Evolutionary conservation across 1,284 basidiomycete species (phyloP).

Genomic region (Cutaneotrichosporon sp.): DNA sequence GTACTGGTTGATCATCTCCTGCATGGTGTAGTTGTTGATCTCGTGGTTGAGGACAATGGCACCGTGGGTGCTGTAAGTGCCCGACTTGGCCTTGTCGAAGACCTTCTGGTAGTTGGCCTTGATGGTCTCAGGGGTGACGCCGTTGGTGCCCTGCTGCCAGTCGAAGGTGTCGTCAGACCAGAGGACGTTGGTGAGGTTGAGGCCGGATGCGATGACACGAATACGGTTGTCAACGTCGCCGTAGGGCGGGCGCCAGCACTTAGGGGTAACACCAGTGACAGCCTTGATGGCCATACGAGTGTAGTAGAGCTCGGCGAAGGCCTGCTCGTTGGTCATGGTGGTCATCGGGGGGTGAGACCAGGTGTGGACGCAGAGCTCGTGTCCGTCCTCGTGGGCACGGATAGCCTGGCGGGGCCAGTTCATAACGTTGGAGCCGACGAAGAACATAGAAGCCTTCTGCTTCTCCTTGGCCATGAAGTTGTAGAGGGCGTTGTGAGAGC

Average conservation of each 20-base stretch:
- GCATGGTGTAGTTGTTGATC: conserved; percentile 50
- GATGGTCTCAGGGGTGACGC: conserved; percentile 43
- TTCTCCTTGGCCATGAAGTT: conserved; percentile 51
- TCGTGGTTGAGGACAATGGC: conserved; percentile 52
- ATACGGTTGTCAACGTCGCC: conserved; percentile 55
- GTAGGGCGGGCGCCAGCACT: conserved; percentile 52
- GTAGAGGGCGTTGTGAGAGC: conserved; percentile 54
- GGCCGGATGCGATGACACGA: conserved; percentile 51
- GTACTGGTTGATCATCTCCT: conserved; percentile 35
- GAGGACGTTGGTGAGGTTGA: conserved; percentile 52
- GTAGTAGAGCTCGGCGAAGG: conserved; percentile 57
- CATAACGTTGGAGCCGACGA: conserved; percentile 53
- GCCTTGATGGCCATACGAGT: conserved; percentile 53
- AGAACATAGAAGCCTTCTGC: conserved; percentile 53
- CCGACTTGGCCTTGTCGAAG: conserved; percentile 43
- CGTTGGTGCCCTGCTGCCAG: conserved; percentile 43
- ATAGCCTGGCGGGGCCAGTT: conserved; percentile 56
- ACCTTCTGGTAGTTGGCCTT: conserved; percentile 51
- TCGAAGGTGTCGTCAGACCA: conserved; percentile 54
- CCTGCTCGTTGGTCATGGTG: conserved; percentile 51
- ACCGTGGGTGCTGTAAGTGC: conserved; percentile 43
- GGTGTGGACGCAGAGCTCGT: conserved; percentile 50
- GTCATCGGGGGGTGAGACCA: conserved; percentile 55
- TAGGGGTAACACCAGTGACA: conserved; percentile 52
- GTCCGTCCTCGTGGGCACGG: conserved; percentile 49